Conservation (phyloP, 2,329 filamentous ascomycete genomes). For the Ceratocystiopsis minuta region DNA sequence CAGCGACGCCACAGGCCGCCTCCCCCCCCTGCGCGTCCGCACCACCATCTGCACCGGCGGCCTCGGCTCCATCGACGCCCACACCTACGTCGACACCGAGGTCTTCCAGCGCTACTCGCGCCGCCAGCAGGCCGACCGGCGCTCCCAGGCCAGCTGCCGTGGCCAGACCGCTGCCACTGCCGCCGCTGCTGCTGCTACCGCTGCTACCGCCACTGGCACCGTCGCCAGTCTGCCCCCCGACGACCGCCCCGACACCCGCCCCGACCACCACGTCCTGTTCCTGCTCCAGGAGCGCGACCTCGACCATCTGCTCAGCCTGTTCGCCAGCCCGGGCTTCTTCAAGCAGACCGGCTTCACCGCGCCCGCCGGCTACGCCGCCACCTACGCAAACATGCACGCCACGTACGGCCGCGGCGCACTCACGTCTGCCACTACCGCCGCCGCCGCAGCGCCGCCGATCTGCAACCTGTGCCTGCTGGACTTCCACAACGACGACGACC, state of each 20-base stretch:
- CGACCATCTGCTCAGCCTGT: constrained; percentile 1
- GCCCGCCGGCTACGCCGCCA: constrained; percentile 4
- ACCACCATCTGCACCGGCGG: too few species aligned
- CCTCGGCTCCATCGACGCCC: too few species aligned
- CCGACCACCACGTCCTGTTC: constrained; percentile 5
- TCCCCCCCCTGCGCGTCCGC: too few species aligned
- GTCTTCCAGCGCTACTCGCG: too few species aligned
- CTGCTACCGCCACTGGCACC: too few species aligned
- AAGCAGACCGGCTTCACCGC: not conserved
- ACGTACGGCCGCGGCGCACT: not conserved
- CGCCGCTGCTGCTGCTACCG: too few species aligned
- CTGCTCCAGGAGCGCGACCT: constrained; percentile 1
- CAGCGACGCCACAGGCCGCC: not conserved
- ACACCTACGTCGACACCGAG: too few species aligned
- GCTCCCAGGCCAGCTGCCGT: too few species aligned
- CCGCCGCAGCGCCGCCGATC: not conserved
- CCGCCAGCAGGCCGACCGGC: too few species aligned
- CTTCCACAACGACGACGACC: constrained; percentile 1
- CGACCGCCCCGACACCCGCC: too few species aligned
- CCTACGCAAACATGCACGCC: constrained; percentile 3
- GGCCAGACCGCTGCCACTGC: too few species aligned
- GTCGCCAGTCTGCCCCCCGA: not conserved
- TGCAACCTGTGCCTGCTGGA: not conserved
- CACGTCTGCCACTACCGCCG: too few species aligned
- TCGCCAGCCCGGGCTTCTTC: not conserved